Evolutionary conservation across 495 filamentous ascomycete species (phyloP).

Genomic region (Hypomontagnella monticulosa): DNA sequence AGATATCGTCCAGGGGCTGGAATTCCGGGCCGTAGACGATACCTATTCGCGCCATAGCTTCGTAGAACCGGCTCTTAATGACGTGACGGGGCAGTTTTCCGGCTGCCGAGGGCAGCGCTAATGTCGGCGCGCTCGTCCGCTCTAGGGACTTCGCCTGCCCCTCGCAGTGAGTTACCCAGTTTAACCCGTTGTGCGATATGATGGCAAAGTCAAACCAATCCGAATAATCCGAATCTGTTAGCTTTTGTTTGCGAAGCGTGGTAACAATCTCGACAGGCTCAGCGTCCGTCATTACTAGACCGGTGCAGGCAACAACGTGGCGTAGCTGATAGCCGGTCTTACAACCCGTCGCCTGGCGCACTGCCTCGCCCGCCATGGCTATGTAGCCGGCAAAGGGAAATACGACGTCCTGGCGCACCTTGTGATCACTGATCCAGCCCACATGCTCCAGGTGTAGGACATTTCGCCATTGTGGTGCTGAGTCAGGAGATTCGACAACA

Average conservation of each 20-base stretch:
- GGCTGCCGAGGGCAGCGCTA: too few species aligned
- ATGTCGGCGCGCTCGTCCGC: too few species aligned
- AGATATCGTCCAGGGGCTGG: conserved; percentile 15
- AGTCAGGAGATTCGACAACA: conserved; percentile 43
- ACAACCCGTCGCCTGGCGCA: conserved; percentile 48
- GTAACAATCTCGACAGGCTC: too few species aligned
- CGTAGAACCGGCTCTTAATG: conserved; percentile 24
- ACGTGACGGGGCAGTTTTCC: too few species aligned
- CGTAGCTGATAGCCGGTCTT: conserved; percentile 43
- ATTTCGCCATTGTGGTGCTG: conserved; percentile 55
- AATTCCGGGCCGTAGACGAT: conserved; percentile 44
- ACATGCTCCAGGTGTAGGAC: conserved; percentile 47
- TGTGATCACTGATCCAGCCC: conserved; percentile 60
- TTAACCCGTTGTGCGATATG: too few species aligned
- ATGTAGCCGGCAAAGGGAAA: conserved; percentile 62
- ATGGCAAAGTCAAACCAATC: too few species aligned
- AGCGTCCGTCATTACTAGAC: conserved; percentile 48
- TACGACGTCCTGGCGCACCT: conserved; percentile 50
- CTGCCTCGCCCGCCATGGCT: conserved; percentile 59
- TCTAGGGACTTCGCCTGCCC: too few species aligned
- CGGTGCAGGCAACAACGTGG: conserved; percentile 41
- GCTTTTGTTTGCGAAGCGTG: too few species aligned
- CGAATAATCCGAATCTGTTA: too few species aligned
- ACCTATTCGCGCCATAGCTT: conserved; percentile 15
- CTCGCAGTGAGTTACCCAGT: too few species aligned